Percentiles rank a stretch among this genome's conserved stretches.
Evolutionary conservation across 345 rosid species (phyloP).

Genomic region (Litchi chinensis): DNA sequence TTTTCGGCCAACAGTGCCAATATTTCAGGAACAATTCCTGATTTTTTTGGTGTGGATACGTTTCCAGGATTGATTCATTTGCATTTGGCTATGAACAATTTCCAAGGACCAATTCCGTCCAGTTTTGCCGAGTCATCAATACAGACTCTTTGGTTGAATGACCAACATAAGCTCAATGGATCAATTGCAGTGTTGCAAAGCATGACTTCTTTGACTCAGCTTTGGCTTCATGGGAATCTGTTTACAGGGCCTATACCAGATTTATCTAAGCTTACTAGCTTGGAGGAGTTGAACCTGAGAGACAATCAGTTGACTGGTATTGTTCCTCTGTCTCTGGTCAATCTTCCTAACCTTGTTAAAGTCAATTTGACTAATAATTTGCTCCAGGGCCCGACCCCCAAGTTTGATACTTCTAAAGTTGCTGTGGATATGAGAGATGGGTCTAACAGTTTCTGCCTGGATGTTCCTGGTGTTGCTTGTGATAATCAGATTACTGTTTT

Average conservation of each 20-base stretch:
- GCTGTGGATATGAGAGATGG: conserved; percentile 22
- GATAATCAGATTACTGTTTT: conserved; percentile 39
- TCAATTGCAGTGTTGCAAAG: conserved; percentile 47
- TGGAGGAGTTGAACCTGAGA: conserved; percentile 51
- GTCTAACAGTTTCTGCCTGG: conserved; percentile 41
- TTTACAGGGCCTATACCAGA: conserved; percentile 78
- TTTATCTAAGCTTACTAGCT: conserved; percentile 35
- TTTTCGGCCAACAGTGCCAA: conserved; percentile 53
- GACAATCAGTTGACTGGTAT: conserved; percentile 75
- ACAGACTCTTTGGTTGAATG: conserved; percentile 60
- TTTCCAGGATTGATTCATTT: conserved; percentile 46
- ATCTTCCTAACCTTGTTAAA: conserved; percentile 32
- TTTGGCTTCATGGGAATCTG: conserved; percentile 59
- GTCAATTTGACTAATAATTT: conserved; percentile 57
- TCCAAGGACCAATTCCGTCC: conserved; percentile 57
- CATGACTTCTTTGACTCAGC: conserved; percentile 59
- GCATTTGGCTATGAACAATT: conserved; percentile 48
- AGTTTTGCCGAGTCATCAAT: conserved; percentile 35
- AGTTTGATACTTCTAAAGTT: conserved; percentile 21
- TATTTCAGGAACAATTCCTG: conserved; percentile 55
- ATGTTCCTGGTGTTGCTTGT: conserved; percentile 37
- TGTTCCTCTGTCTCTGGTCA: conserved; percentile 54
- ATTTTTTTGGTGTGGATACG: conserved; percentile 38
- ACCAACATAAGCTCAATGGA: conserved; percentile 53
- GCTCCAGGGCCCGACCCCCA: conserved; percentile 42